phyloP scores from a whole-genome alignment of 2,329 filamentous ascomycete genomes.

The Leptographium wingfieldii region DNA sequence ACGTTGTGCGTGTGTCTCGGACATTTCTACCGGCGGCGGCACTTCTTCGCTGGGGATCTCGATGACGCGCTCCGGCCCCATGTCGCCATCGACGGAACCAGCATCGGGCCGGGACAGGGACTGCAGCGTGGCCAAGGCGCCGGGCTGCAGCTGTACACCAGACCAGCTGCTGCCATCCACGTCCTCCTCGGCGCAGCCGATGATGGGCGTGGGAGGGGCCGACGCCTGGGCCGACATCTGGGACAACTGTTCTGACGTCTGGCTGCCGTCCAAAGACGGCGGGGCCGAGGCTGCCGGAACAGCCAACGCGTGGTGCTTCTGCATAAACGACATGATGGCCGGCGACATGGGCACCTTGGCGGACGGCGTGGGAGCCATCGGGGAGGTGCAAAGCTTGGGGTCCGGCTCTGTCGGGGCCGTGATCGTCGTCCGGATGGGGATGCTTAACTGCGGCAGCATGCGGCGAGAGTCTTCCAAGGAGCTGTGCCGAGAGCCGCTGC shows the following conservation, averaged over 20 bases:
- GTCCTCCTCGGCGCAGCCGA: conserved; percentile 41
- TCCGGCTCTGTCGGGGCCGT: conserved; percentile 21
- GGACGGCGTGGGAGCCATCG: conserved; percentile 51
- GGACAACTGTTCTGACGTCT: conserved; percentile 79
- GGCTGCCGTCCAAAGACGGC: conserved; percentile 79
- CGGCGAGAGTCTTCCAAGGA: conserved; percentile 21
- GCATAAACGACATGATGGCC: conserved; percentile 59
- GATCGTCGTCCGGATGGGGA: conserved; percentile 28
- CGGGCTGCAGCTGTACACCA: conserved; percentile 63
- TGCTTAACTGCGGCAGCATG: conserved; percentile 37
- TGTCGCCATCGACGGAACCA: conserved; percentile 42
- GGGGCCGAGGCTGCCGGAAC: conserved; percentile 67
- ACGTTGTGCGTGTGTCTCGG: conserved; percentile 41
- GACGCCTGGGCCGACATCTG: conserved; percentile 44
- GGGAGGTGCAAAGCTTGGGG: conserved; percentile 39
- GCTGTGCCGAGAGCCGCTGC: conserved; percentile 15
- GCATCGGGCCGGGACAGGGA: conserved; percentile 50
- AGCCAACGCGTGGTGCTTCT: conserved; percentile 45
- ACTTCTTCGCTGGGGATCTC: conserved; percentile 27
- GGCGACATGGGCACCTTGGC: conserved; percentile 64
- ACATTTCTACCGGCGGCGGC: conserved; percentile 17
- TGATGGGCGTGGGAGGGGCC: conserved; percentile 71
- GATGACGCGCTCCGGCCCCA: conserved; percentile 42
- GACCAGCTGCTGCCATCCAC: conserved; percentile 48
- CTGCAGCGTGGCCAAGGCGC: conserved; percentile 68